These are phyloP conservation scores for Oryza coarctata DNA, from an alignment of 176 grass and related monocot genomes.

Conservation along the genomic window DNA sequence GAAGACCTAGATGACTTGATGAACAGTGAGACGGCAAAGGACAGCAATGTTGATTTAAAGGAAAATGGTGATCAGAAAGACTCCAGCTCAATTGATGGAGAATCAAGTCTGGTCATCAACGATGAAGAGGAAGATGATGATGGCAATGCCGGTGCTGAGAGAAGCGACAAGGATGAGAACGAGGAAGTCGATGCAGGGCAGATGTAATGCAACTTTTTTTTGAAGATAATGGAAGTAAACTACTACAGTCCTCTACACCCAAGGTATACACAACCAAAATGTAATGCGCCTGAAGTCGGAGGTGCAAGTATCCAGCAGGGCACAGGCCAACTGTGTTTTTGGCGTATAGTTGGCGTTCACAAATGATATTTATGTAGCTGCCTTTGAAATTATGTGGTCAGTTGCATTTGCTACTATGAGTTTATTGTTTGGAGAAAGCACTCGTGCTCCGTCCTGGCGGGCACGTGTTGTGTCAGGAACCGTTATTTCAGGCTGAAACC, in stretches of 20 bases:
- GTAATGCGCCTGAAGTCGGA: conserved; percentile 32
- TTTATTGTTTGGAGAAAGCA: background rate
- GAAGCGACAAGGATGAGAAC: background rate
- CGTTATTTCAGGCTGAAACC: background rate
- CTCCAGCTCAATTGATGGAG: conserved; percentile 20
- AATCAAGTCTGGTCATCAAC: conserved; percentile 2
- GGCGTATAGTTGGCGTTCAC: conserved; percentile 19
- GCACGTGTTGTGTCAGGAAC: background rate
- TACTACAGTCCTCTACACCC: background rate
- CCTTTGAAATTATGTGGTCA: background rate
- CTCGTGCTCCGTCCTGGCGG: background rate
- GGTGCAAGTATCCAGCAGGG: background rate
- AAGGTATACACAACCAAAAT: background rate
- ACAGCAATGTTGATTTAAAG: background rate
- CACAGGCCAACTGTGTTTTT: background rate
- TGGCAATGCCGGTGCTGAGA: conserved; percentile 27
- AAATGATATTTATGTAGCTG: conserved; percentile 9
- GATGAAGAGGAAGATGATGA: conserved; percentile 16
- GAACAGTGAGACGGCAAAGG: conserved; percentile 23
- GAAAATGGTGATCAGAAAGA: conserved; percentile 33
- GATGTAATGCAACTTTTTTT: conserved; percentile 10
- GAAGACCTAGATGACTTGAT: conserved; percentile 32
- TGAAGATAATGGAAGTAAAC: background rate
- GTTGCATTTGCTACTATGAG: background rate
- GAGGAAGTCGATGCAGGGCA: conserved; percentile 25